These are phyloP conservation scores for Ustilago nuda DNA, from an alignment of 1,284 basidiomycete species.

Conservation along the genomic window DNA sequence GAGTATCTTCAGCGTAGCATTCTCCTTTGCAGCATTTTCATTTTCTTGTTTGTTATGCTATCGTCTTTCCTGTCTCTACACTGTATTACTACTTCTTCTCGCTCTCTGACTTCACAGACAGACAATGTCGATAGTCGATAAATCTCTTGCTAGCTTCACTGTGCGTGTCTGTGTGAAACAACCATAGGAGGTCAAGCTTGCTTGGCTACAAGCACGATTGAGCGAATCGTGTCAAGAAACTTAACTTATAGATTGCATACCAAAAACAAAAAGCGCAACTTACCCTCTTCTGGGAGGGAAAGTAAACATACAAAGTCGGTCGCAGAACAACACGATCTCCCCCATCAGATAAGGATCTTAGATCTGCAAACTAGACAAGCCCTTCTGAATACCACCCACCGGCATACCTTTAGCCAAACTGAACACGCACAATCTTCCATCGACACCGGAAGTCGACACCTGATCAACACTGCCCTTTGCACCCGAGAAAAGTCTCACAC, in stretches of 20 bases:
- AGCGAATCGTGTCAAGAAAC: not conserved
- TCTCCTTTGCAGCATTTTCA: conserved; percentile 6
- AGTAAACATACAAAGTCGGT: no score
- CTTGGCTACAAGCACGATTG: not conserved
- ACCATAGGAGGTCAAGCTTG: no score
- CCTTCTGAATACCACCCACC: conserved; percentile 56
- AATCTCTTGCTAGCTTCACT: not conserved
- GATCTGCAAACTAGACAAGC: conserved; percentile 57
- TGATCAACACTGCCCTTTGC: conserved; percentile 73
- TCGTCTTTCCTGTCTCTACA: conserved; percentile 17
- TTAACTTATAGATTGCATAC: not conserved
- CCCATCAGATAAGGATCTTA: not conserved
- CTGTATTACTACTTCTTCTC: conserved; percentile 21
- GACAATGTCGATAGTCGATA: not conserved
- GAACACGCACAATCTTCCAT: conserved; percentile 94
- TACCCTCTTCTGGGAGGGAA: no score
- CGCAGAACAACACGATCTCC: not conserved
- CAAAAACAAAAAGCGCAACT: no score
- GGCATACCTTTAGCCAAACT: conserved; percentile 73
- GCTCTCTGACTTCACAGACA: conserved; percentile 5
- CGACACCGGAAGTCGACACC: conserved; percentile 93
- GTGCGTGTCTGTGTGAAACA: not conserved
- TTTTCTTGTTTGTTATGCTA: not conserved
- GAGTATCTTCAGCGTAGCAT: conserved; percentile 4
- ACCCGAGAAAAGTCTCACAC: conserved; percentile 70